phyloP scores from a whole-genome alignment of 495 filamentous ascomycete genomes.

The Talaromyces adpressus region DNA sequence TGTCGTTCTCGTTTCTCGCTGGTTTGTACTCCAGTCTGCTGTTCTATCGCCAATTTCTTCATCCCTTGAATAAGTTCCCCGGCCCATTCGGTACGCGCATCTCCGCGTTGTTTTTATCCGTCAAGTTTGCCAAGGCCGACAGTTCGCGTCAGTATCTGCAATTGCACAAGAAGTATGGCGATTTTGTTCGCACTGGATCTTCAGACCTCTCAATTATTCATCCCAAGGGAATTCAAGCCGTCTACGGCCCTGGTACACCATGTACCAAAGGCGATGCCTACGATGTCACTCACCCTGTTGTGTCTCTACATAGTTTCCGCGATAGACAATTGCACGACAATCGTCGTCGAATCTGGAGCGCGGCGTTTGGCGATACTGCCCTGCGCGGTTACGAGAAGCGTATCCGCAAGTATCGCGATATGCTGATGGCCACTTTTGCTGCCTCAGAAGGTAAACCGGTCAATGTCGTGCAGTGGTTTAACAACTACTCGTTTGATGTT shows the following conservation, averaged over 20 bases:
- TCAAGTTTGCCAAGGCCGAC: constrained; percentile 12
- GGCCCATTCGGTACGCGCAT: constrained; percentile 22
- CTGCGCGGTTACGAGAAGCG: constrained; percentile 28
- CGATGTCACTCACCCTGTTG: constrained; percentile 18
- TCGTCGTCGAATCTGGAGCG: constrained; percentile 26
- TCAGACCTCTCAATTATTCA: constrained; percentile 29
- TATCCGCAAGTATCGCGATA: constrained; percentile 16
- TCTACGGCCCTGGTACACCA: constrained; percentile 24
- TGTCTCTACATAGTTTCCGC: constrained; percentile 29
- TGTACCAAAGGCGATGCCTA: constrained; percentile 35
- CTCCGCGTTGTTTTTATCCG: constrained; percentile 17
- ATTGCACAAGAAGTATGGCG: constrained; percentile 35
- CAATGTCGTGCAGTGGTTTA: constrained; percentile 35
- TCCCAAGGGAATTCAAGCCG: constrained; percentile 20
- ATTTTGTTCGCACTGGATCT: constrained; percentile 27
- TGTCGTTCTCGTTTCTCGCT: constrained; percentile 16
- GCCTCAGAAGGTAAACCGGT: constrained; percentile 14
- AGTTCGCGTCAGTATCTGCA: constrained; percentile 17
- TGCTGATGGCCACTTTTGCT: constrained; percentile 16
- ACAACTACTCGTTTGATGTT: constrained; percentile 41
- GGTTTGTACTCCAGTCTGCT: constrained; percentile 27
- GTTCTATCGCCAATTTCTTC: constrained; percentile 23
- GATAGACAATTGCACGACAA: constrained; percentile 23
- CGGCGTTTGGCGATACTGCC: constrained; percentile 24
- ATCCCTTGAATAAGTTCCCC: constrained; percentile 27